These are phyloP conservation scores for Serendipita indica DNA, from an alignment of 768 basidiomycete species.

Conservation along the genomic window DNA sequence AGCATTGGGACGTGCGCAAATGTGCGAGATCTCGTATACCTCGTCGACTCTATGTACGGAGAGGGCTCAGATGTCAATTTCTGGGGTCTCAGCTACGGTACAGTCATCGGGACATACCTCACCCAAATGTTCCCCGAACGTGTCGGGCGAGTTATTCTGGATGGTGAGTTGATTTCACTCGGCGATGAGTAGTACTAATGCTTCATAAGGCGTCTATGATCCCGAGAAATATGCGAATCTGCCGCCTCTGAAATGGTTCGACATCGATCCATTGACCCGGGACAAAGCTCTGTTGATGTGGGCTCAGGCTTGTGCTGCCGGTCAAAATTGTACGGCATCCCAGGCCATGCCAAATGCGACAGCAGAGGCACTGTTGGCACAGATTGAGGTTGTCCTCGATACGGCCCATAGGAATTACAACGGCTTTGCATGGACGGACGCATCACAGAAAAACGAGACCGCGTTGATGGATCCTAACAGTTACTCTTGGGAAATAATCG, in stretches of 20 bases:
- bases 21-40: slow-evolving; percentile 3
- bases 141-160: slow-evolving; percentile 9
- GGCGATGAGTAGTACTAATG: neutral
- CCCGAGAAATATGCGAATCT: neutral
- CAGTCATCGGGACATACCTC: slow-evolving; percentile 10
- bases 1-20: neutral
- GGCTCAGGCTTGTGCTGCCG: neutral
- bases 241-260: neutral
- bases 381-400: neutral
- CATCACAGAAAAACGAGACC: neutral
- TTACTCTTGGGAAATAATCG: neutral
- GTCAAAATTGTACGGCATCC: neutral
- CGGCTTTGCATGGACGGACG: neutral
- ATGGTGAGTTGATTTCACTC: neutral
- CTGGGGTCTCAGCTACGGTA: slow-evolving; percentile 9
- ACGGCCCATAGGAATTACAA: neutral
- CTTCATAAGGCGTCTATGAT: neutral
- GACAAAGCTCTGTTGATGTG: neutral
- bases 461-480: neutral
- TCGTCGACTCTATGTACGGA: neutral
- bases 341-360: neutral
- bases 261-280: neutral
- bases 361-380: neutral
- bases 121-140: slow-evolving; percentile 13
- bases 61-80: neutral